A percentile compares a stretch with the other conserved stretches of the same genome.
These are phyloP conservation scores for Rhizophora apiculata DNA, from an alignment of 345 rosid species.

Conservation along the genomic window DNA sequence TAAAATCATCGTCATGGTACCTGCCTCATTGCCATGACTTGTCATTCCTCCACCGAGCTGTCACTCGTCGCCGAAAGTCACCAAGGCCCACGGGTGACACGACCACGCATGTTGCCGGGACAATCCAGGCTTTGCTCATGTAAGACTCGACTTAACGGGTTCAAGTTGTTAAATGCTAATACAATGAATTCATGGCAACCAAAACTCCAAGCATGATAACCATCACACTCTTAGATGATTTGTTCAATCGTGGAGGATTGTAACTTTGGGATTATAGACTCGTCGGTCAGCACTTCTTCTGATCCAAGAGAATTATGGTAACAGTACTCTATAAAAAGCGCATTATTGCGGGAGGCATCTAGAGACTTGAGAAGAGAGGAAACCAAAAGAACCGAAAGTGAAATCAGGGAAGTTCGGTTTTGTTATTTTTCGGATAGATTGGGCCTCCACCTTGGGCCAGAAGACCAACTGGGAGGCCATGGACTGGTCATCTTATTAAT, in stretches of 20 bases:
- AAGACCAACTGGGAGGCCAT: background rate
- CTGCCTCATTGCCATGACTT: constrained; percentile 15
- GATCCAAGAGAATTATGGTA: background rate
- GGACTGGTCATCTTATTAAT: background rate
- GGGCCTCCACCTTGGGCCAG: constrained; percentile 7
- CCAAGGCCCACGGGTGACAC: background rate
- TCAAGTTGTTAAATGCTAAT: background rate
- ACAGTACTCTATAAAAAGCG: background rate
- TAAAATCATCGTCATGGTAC: background rate
- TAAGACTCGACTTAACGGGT: background rate
- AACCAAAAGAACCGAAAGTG: background rate
- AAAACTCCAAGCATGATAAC: background rate
- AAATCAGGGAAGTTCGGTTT: background rate
- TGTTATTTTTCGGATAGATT: background rate
- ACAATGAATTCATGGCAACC: no score
- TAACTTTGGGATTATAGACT: no score
- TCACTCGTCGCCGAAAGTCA: constrained; percentile 5
- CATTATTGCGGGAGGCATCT: background rate
- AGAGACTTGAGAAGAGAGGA: background rate
- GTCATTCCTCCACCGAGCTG: constrained; percentile 5
- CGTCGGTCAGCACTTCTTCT: background rate
- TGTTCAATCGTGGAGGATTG: no score
- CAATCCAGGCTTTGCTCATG: background rate
- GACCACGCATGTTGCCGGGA: background rate
- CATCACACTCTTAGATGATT: background rate